Base-by-base conservation (phyloP, 768 basidiomycete species). In the Pleurotus giganteus region DNA sequence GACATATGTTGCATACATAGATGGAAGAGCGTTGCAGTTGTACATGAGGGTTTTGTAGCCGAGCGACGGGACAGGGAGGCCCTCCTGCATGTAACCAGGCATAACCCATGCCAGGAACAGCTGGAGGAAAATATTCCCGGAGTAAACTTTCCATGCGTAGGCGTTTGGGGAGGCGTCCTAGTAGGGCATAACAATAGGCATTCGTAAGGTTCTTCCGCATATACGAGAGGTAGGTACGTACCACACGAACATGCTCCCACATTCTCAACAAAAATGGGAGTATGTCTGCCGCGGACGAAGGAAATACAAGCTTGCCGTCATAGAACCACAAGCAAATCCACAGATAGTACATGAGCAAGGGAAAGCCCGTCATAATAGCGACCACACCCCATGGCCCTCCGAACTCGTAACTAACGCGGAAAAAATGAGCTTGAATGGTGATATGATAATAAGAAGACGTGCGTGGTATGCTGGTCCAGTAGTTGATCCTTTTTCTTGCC, bases 271-370 rank as follows among this genome's bases (percentile, higher is more conserved):
- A 67, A 76, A 94, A 95, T 1, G 94, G 93, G 57, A 75, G 59
- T 36, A 94, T 77, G 55, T 91, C 90, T 24, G 82, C 83, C 26
- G 81, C 56, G 6, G 89, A 89, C 12, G 71, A 71, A 0, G 94
- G 94, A 59, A 77, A 69, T 6, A 88, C 82, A 31, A 94, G 74
- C 60, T 81, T 80, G 37, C 97, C 97, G 60, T 97, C 89, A 66
- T 98, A 94, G 71, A 95, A 96, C 85, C 89, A 92, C 31, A 98
- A 81, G 66, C 97, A 99, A 56, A 92, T 92, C 93, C 94, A 98
- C 58, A 98, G 82, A 74, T 98, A 99, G 71, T 97, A 99, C 94
- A 99, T 98, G 58, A 98, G 79, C 23, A 88, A 69, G 0, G 97
- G 97, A 67, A 99, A 99, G 44, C 89, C 87, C 17, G 86, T 77